Percentiles rank a stretch among this genome's conserved stretches.
Conservation (phyloP, 2,329 filamentous ascomycete species). For the Aspergillus novoparasiticus region DNA sequence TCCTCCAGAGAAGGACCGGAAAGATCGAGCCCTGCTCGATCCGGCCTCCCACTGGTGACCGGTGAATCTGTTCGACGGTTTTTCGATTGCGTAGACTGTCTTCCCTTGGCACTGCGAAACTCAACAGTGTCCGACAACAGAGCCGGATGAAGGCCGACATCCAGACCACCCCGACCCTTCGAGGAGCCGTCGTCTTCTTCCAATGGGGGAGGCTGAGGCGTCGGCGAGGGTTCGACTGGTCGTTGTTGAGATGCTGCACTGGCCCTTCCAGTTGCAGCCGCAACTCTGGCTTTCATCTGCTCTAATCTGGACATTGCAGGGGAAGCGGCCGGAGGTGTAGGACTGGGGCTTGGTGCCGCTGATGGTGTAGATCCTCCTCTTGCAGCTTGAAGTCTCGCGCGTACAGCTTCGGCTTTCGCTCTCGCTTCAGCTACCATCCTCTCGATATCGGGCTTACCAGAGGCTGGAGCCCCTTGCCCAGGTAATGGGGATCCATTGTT, state of each 20-base stretch:
- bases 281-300: constrained; percentile 77
- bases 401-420: constrained; percentile 52
- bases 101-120: constrained; percentile 43
- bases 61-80: constrained; percentile 55
- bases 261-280: constrained; percentile 66
- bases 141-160: constrained; percentile 76
- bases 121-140: constrained; percentile 58
- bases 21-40: constrained; percentile 56
- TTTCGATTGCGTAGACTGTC: constrained; percentile 52
- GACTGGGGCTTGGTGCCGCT: constrained; percentile 39
- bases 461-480: constrained; percentile 34
- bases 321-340: constrained; percentile 34
- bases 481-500: constrained; percentile 53
- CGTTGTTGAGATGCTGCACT: constrained; percentile 48
- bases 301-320: constrained; percentile 68
- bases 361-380: constrained; percentile 33
- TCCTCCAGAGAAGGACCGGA: constrained; percentile 61
- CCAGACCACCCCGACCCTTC: constrained; percentile 66
- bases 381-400: constrained; percentile 47
- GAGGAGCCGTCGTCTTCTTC: constrained; percentile 53
- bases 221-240: constrained; percentile 32
- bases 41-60: constrained; percentile 39
- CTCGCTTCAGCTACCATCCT: constrained; percentile 52
- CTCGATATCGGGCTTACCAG: constrained; percentile 47
- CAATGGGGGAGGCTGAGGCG: constrained; percentile 41